Conservation (phyloP, 2,329 filamentous ascomycete species). For the Parasarocladium wereldwijsianum region DNA sequence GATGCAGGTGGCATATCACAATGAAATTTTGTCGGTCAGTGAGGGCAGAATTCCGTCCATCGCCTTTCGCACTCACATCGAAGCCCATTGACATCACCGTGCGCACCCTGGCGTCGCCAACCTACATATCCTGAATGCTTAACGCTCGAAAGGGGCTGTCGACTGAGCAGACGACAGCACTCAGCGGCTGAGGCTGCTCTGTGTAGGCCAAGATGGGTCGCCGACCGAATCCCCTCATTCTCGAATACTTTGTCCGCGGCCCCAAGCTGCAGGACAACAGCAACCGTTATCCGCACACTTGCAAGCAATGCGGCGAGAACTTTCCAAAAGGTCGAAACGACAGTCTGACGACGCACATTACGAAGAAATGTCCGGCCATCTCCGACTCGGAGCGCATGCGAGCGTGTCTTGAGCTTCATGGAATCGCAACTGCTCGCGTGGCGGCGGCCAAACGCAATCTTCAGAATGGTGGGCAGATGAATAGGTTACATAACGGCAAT, state of each 20-base stretch:
- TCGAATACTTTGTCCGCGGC: conserved; percentile 78
- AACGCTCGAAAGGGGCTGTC: no score
- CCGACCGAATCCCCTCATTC: conserved; percentile 70
- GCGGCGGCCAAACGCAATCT: conserved; percentile 12
- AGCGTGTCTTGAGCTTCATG: conserved; percentile 58
- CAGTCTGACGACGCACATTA: conserved; percentile 64
- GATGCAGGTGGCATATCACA: no score
- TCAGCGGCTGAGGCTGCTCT: conserved; percentile 3
- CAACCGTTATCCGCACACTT: conserved; percentile 85
- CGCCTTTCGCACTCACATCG: no score
- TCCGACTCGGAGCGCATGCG: conserved; percentile 60
- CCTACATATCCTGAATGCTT: no score
- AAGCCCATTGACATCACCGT: no score
- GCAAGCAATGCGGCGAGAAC: conserved; percentile 74
- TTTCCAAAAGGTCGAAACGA: conserved; percentile 86
- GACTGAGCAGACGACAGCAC: not conserved
- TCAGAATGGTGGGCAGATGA: conserved; percentile 15
- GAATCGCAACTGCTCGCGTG: conserved; percentile 39
- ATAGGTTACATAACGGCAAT: conserved; percentile 8
- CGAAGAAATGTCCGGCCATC: conserved; percentile 75
- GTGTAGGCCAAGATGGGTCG: conserved; percentile 50
- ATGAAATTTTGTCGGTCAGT: conserved; percentile 27
- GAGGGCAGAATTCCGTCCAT: conserved; percentile 22
- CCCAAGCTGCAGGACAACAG: conserved; percentile 77
- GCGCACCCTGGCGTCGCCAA: conserved; percentile 7